Evolutionary conservation across 2,329 filamentous ascomycete species (phyloP).

Genomic region (Pyricularia pennisetigena): DNA sequence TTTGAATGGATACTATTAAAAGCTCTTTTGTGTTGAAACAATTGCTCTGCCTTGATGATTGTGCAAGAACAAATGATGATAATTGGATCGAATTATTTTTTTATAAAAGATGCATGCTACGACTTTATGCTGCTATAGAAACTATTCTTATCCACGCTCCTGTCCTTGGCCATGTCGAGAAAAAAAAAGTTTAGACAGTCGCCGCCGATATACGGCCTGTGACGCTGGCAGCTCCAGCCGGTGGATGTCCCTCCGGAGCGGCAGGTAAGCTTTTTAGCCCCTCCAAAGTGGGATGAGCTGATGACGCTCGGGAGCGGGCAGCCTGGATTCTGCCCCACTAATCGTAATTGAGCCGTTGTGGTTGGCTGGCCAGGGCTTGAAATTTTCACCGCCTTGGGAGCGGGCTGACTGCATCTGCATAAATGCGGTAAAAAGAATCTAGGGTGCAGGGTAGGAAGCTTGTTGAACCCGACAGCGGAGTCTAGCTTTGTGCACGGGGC

Average conservation of each 20-base stretch:
- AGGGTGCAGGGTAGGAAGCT: not conserved
- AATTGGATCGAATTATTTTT: not conserved
- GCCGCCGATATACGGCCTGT: not conserved
- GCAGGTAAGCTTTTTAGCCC: constrained; percentile 1
- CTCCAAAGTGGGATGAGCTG: not conserved
- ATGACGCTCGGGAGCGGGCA: not conserved
- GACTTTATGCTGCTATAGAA: not conserved
- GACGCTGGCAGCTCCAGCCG: not conserved
- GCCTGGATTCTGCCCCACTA: not conserved
- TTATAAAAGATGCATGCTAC: not conserved
- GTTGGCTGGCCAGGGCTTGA: not conserved
- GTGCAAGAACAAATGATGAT: not conserved
- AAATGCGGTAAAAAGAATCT: too few relatives aligned
- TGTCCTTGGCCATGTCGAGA: not conserved
- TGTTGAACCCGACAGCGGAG: not conserved
- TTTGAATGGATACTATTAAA: not conserved
- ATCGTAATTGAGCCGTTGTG: not conserved
- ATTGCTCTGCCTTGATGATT: not conserved
- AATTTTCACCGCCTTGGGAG: not conserved
- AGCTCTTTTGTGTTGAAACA: not conserved
- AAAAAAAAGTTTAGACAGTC: not conserved
- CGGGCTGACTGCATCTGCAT: not conserved
- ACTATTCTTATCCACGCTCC: not conserved
- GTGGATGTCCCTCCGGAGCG: not conserved
- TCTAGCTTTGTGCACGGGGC: not conserved